These are phyloP conservation scores for Aotearoamyces nothofagi DNA, from an alignment of 2,329 filamentous ascomycete species.

Conservation along the genomic window DNA sequence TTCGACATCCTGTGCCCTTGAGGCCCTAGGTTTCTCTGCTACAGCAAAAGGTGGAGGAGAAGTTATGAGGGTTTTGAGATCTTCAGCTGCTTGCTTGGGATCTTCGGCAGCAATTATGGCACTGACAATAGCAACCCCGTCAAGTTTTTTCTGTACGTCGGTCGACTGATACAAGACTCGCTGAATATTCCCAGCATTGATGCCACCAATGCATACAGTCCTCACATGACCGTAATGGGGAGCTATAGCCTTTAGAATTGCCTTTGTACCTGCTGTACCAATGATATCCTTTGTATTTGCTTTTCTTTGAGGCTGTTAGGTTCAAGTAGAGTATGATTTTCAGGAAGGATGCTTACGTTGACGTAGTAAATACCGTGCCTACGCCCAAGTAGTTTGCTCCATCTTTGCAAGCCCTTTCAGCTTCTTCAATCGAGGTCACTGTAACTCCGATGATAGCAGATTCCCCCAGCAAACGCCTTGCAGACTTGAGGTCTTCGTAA, in stretches of 20 bases:
- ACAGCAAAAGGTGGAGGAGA: constrained; percentile 14
- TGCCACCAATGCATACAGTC: constrained; percentile 77
- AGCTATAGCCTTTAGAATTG: constrained; percentile 45
- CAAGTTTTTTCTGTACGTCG: constrained; percentile 39
- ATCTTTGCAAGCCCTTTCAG: constrained; percentile 50
- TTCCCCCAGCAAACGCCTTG: constrained; percentile 57
- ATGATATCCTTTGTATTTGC: constrained; percentile 75
- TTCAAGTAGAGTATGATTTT: constrained; percentile 1
- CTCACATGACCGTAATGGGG: constrained; percentile 26
- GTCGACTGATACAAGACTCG: constrained; percentile 58
- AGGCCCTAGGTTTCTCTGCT: constrained; percentile 1
- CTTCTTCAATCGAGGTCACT: constrained; percentile 61
- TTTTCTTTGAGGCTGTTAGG: constrained; percentile 39
- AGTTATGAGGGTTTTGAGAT: constrained; percentile 40
- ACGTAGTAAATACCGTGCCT: constrained; percentile 76
- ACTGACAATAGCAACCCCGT: constrained; percentile 80
- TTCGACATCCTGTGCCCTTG: constrained; percentile 9
- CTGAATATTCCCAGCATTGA: constrained; percentile 64
- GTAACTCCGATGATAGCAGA: constrained; percentile 80
- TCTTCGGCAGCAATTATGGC: constrained; percentile 65
- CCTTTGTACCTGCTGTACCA: constrained; percentile 53
- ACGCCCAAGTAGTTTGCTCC: constrained; percentile 89
- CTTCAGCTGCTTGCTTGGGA: constrained; percentile 44
- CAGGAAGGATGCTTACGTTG: constrained; percentile 40
- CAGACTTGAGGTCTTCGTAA: constrained; percentile 38